Conservation (phyloP, 129 eudicot species). For the Saposhnikovia divaricata region DNA sequence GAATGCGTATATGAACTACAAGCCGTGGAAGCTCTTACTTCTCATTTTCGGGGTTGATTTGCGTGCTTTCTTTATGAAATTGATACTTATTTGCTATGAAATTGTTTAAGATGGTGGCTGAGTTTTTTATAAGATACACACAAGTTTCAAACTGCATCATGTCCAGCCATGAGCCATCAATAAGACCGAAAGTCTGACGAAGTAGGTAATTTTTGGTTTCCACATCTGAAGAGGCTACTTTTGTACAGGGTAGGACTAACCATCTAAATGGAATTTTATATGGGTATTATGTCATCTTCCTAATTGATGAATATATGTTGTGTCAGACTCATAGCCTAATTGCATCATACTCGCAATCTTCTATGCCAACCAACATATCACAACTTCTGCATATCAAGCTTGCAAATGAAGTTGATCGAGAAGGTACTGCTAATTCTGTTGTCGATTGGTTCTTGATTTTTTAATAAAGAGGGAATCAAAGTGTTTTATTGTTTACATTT, state of each 20-base stretch:
- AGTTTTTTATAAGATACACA: background rate
- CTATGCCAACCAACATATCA: constrained; percentile 88
- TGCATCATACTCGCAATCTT: constrained; percentile 65
- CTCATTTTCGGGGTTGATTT: background rate
- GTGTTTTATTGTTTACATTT: background rate
- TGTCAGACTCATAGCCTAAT: constrained; percentile 36
- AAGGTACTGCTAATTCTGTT: constrained; percentile 25
- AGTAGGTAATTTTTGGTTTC: background rate
- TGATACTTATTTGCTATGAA: background rate
- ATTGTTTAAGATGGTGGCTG: background rate
- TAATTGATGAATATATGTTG: background rate
- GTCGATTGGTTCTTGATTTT: background rate
- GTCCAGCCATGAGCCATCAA: background rate
- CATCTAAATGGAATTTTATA: background rate
- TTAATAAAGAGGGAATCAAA: background rate
- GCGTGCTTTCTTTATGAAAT: background rate
- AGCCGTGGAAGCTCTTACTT: background rate
- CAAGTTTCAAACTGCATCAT: background rate
- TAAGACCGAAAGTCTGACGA: background rate
- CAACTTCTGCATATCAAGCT: constrained; percentile 80
- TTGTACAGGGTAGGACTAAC: background rate
- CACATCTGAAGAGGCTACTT: background rate
- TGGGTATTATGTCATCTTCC: background rate
- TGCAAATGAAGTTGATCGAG: constrained; percentile 75
- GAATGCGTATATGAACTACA: background rate